Conservation (phyloP, 495 filamentous ascomycete genomes). For the Tuber melanosporum region DNA sequence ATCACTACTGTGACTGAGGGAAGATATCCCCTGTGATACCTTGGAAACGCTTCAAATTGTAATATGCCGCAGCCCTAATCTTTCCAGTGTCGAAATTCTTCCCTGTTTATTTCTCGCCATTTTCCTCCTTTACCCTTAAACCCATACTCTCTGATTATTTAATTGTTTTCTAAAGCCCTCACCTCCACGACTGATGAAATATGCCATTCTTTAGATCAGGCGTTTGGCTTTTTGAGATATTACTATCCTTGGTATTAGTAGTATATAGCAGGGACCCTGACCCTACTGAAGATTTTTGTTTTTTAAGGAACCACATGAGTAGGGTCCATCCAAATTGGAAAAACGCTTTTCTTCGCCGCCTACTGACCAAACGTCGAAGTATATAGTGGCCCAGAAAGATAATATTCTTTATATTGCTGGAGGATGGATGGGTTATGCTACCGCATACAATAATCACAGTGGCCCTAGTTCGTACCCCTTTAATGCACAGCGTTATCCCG, state of each 20-base stretch:
- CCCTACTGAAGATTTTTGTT: neutral
- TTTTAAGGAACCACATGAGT: neutral
- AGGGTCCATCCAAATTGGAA: neutral
- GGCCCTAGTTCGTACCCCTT: no score
- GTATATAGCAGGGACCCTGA: neutral
- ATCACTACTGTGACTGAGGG: no score
- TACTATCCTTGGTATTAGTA: neutral
- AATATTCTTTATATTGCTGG: conserved; percentile 6
- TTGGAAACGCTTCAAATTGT: no score
- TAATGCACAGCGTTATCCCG: neutral
- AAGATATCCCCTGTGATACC: no score
- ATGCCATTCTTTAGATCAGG: neutral
- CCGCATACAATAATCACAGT: neutral
- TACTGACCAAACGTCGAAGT: neutral
- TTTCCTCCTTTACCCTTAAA: neutral
- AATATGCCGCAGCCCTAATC: no score
- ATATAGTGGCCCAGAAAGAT: conserved; percentile 5
- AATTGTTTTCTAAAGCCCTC: neutral
- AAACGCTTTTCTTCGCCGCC: neutral
- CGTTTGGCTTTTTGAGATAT: neutral
- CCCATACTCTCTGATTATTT: neutral
- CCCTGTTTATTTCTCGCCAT: neutral
- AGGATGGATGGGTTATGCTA: neutral
- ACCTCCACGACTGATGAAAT: neutral
- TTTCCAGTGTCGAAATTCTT: neutral